Conservation (phyloP, 371 early-diverging fungal genomes). For the Apophysomyces elegans region DNA sequence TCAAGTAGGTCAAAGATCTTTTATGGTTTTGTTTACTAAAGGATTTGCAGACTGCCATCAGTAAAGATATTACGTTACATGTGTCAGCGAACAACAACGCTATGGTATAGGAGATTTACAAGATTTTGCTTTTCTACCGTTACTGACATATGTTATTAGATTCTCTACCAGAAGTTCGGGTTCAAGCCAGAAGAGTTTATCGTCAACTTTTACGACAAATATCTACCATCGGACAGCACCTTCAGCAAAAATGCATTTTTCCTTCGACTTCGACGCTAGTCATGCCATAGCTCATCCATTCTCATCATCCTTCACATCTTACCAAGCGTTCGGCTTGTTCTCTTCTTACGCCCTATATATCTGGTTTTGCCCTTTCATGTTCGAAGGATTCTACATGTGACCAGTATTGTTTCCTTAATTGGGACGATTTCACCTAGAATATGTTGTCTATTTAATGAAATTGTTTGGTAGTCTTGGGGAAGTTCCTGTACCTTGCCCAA, state of each 20-base stretch:
- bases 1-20: conserved; percentile 49
- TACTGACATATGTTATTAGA: conserved; percentile 38
- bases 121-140: background rate
- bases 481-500: background rate
- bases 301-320: no score
- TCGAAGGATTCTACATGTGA: background rate
- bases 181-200: conserved; percentile 95
- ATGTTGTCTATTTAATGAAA: background rate
- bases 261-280: conserved; percentile 74
- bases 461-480: background rate
- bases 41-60: conserved; percentile 50
- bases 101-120: conserved; percentile 62
- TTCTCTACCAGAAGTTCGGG: conserved; percentile 93
- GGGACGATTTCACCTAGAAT: background rate
- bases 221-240: conserved; percentile 76
- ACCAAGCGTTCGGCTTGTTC: background rate
- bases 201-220: conserved; percentile 91
- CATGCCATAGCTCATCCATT: background rate
- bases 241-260: conserved; percentile 91
- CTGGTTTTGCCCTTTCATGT: conserved; percentile 1
- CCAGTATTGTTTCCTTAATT: background rate
- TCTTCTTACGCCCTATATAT: background rate
- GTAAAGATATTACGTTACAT: conserved; percentile 90
- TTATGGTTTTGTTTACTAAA: background rate
- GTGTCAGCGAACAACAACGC: conserved; percentile 93